Evolutionary conservation across 192 early-diverging fungal genomes (phyloP), one percentile per base, ranked within the genome.

Genomic region (Phlyctochytrium arcticum): DNA sequence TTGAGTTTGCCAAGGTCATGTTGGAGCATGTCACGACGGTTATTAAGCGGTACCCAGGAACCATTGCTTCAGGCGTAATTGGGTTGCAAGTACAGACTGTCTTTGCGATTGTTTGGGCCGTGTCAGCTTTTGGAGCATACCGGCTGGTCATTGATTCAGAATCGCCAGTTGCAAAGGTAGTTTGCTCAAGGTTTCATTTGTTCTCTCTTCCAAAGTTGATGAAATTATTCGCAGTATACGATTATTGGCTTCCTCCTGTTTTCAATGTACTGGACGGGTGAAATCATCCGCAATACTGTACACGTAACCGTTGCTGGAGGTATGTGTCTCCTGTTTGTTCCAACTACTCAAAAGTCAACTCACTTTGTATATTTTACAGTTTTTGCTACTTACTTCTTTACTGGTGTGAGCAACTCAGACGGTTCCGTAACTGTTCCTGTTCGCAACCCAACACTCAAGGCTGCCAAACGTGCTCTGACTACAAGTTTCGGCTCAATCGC

Each of bases 401-500:
- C 84, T 7, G 87, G 83, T 10, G 76, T 72, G 27, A 21, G 50
- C 23, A 67, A 71, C 5, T 72, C 79, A 6, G 76, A 72, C 48
- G 84, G 81, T 32, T 71, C 76, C 7, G 80, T 89, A 27, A 78
- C 73, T 9, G 73, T 84, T 3, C 69, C 75, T 4, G 70, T 75
- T 46, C 70, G 72, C 10, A 65, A 85, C 69, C 79, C 71, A 47
- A 90, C 77, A 50, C 72, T 76, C 24, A 81, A 85, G 31, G 79
- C 87, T 10, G 77, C 86, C 39, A 83, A 80, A 27, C 88, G 93
- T 39, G 83, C 87, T 7, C 60, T 84, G 33, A 93, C 90, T 6
- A 90, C 89, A 19, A 83, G 80, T 24, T 86, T 93, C 59, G 91
- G 91, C 5, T 79, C 84, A 47, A 85, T 92, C 39, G 92, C 90